Evolutionary conservation across 345 rosid genomes (phyloP), one percentile per base, ranked within the genome.

Genomic region (Nephelium lappaceum): DNA sequence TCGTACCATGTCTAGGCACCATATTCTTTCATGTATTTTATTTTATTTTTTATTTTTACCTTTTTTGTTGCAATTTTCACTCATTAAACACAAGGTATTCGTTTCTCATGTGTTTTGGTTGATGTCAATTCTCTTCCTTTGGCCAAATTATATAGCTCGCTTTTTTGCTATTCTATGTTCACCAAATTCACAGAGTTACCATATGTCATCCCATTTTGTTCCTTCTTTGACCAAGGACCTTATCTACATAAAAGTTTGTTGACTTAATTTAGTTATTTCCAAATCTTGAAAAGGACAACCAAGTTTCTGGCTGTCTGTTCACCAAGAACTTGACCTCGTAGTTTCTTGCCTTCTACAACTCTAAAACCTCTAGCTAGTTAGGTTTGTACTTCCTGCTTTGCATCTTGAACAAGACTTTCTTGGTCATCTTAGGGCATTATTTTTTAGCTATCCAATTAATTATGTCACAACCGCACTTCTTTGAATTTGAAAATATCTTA

Each of bases 271-370:
- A 23, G 16, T 25, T 39, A 36, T 15, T 79, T 69, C 77, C 82
- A 23, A 78, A 72, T 53, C 72, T 76, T 76, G 83, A 85, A 69
- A 74, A 81, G 23, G 78, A 85, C 83, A 27, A 2, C 74, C 27
- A 19, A 2, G n/a, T 25, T 79, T 45, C 4, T 73, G 51, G 42
- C 66, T 66, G 53, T 62, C 4, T 57, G 27, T 49, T 70, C 21
- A 18, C 23, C 38, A 14, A 6, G 27, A 73, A 62, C 14, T 74
- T 74, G 23, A 53, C 23, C 16, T 24, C 43, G 14, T 21, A 49
- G 63, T 78, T 78, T 45, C 55, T 10, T 41, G 19, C 23, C 38
- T 58, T 31, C 27, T 71, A 18, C 19, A 71, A 53, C 25, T 31
- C 45, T 71, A 19, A 53, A 53, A 53, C 19, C 21, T 71, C 64